These are phyloP conservation scores for Noccaea bulbosa DNA, from an alignment of 345 rosid genomes.

Conservation along the genomic window DNA sequence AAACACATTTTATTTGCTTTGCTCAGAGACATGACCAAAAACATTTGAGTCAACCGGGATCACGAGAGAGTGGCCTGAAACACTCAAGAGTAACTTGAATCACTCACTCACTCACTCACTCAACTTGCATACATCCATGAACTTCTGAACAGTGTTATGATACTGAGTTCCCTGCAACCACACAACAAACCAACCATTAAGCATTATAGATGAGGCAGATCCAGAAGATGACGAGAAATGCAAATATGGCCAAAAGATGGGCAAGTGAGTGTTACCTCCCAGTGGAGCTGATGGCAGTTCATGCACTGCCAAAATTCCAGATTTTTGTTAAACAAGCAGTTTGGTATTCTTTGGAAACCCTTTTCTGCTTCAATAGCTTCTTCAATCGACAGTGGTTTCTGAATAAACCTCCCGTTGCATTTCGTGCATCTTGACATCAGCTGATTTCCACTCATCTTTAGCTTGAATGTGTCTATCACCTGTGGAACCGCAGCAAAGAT, in stretches of 20 bases:
- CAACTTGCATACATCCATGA: conserved; percentile 80
- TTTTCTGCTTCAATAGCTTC: conserved; percentile 94
- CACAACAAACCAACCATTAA: conserved; percentile 14
- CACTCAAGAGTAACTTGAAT: conserved; percentile 27
- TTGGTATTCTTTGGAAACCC: conserved; percentile 89
- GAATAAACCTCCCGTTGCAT: conserved; percentile 92
- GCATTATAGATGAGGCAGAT: not conserved
- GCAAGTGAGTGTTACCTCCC: conserved; percentile 68
- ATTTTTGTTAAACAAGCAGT: conserved; percentile 81
- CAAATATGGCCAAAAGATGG: not conserved
- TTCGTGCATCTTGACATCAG: conserved; percentile 95
- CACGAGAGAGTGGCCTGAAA: conserved; percentile 22
- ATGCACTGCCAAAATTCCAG: conserved; percentile 96
- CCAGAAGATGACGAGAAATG: not conserved
- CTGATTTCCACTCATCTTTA: conserved; percentile 71
- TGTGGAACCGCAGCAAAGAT: conserved; percentile 87
- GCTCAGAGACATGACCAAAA: conserved; percentile 23
- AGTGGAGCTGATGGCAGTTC: conserved; percentile 92
- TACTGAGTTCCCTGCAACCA: conserved; percentile 84
- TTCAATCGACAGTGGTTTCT: conserved; percentile 75
- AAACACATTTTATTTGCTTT: conserved; percentile 29
- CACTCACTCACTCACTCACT: conserved; percentile 57
- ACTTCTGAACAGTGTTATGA: conserved; percentile 89
- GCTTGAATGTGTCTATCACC: conserved; percentile 74
- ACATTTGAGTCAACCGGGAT: conserved; percentile 15